Evolutionary conservation across 306 rosid genomes (phyloP).

Genomic region (Mucuna pruriens): DNA sequence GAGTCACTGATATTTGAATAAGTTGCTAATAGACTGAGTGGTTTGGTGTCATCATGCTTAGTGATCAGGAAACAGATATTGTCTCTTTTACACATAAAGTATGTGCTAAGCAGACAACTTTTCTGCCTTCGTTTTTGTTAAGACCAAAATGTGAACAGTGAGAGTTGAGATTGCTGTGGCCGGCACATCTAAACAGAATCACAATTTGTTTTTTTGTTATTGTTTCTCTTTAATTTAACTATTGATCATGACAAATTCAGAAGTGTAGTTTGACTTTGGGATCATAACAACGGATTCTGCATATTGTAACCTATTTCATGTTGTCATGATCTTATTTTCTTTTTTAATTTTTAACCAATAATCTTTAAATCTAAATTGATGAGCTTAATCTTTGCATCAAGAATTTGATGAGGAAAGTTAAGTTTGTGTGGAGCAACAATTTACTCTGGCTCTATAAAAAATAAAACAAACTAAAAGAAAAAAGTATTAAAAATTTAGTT

Average conservation of each 20-base stretch:
- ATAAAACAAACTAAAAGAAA: no score
- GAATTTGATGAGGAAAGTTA: no score
- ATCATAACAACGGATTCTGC: background rate
- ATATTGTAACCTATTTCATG: background rate
- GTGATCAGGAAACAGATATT: slow-evolving; percentile 13
- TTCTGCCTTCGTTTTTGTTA: slow-evolving; percentile 11
- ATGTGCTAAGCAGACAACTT: slow-evolving; percentile 35
- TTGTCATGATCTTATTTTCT: no score
- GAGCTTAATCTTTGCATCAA: background rate
- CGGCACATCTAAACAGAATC: background rate
- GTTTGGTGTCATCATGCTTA: slow-evolving; percentile 21
- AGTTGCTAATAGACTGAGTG: background rate
- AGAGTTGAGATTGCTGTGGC: slow-evolving; percentile 3
- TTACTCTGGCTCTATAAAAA: no score
- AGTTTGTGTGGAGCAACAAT: no score
- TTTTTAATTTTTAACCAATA: background rate
- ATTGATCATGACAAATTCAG: background rate
- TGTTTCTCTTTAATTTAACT: background rate
- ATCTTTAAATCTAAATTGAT: background rate
- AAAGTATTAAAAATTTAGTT: no score
- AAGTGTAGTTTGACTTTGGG: slow-evolving; percentile 4
- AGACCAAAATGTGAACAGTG: slow-evolving; percentile 17
- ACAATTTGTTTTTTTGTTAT: background rate
- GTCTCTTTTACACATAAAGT: slow-evolving; percentile 27
- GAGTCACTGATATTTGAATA: background rate